Evolutionary conservation across 106 monocot species (phyloP), one percentile per base, ranked within the genome.

Genomic region (Ottelia alismoides): DNA sequence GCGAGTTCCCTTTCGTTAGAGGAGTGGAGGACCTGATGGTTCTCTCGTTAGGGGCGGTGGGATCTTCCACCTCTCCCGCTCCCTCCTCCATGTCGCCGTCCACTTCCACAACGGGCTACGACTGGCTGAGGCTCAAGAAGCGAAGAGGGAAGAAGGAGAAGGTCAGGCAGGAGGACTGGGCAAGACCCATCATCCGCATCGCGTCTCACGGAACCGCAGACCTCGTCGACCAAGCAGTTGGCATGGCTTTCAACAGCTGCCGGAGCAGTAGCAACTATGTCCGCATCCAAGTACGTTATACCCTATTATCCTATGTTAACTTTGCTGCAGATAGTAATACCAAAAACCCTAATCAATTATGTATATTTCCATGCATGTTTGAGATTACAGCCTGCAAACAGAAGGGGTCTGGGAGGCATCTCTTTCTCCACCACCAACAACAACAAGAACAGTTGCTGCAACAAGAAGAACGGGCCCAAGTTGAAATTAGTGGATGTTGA

Each of bases 11-110:
- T 16, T 81, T 72, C 49, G 87, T 87, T 9, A 55, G 72, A 17
- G 87, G 87, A 2, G 75, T 87, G 23, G 78, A 87, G 74, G 87
- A 87, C 60, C 63, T 91, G 27, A 22, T 92, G 55, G 78, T 92
- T 25, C 76, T 92, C 35, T 92, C 85, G 30, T 61, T 92, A 31
- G 80, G 85, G 6, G 55, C 45, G 2, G 56, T 47, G 3, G 48
- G 31, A 2, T n/a, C n/a, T n/a, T n/a, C n/a, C n/a, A n/a, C n/a
- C n/a, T n/a, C n/a, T n/a, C n/a, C n/a, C n/a, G 52, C 52, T 53
- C 9, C 25, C 17, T 27, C 52, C 25, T 17, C 25, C 4, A 16
- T 24, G 22, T 27, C 22, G 52, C 3, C 17, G 25, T 22, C 2
- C 25, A 25, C 22, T 11, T 17, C 9, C 22, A 27, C 52, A 18